These are phyloP conservation scores for Xylaria bambusicola DNA, from an alignment of 495 filamentous ascomycete species.

Conservation along the genomic window DNA sequence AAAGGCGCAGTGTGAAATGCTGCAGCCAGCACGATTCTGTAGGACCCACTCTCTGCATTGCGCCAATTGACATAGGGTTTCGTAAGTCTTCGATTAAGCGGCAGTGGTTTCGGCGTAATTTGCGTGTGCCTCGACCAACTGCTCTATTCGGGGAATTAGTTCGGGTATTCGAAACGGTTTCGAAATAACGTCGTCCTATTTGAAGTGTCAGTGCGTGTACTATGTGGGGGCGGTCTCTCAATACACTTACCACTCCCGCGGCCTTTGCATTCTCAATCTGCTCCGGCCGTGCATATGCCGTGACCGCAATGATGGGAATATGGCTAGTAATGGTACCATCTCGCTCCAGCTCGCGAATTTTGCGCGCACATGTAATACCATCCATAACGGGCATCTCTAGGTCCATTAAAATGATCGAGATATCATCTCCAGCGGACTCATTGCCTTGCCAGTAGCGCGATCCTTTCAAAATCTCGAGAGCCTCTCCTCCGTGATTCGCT, in stretches of 20 bases:
- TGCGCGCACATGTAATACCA: constrained; percentile 69
- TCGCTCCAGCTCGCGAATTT: constrained; percentile 66
- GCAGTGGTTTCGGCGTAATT: constrained; percentile 20
- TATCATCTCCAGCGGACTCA: constrained; percentile 38
- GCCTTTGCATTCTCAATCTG: constrained; percentile 59
- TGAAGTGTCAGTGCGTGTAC: constrained; percentile 14
- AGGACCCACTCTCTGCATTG: too few species aligned
- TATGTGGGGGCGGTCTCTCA: constrained; percentile 7
- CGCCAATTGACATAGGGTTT: background rate
- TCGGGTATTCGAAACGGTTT: constrained; percentile 79
- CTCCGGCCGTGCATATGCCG: constrained; percentile 73
- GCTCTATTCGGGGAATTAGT: constrained; percentile 68
- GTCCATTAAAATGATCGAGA: constrained; percentile 78
- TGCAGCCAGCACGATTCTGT: too few species aligned
- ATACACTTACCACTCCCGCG: constrained; percentile 50
- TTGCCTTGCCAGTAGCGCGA: constrained; percentile 52
- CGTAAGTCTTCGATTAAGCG: constrained; percentile 14
- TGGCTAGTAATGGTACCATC: constrained; percentile 55
- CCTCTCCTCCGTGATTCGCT: constrained; percentile 81
- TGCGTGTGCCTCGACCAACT: constrained; percentile 38
- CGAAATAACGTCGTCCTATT: constrained; percentile 73
- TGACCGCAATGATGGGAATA: constrained; percentile 78
- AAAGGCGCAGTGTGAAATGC: background rate
- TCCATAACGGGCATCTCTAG: constrained; percentile 90
- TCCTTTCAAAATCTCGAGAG: constrained; percentile 53